Base-by-base conservation (phyloP, 1,284 basidiomycete species). In the Pyrrhoderma lamaoense region DNA sequence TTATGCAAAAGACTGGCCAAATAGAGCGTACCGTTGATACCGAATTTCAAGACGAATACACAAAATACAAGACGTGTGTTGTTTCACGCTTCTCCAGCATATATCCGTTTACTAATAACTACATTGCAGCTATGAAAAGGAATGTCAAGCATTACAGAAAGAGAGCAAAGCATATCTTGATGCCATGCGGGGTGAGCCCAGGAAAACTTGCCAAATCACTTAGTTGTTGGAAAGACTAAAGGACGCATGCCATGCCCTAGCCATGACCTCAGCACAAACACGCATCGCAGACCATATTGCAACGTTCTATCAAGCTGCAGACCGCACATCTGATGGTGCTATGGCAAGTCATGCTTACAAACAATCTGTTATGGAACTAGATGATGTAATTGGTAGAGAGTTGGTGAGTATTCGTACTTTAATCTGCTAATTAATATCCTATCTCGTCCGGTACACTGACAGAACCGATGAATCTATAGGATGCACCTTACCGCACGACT, bases 311-410 rank as follows among this genome's bases (percentile, higher is more conserved):
- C 82, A 82, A 37, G 87, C 89, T 27, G 77, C 88, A 9, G 91
- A 93, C 73, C 76, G 80, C 56, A 72, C 80, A 23, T 92, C 89
- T 18, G 92, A 94, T 59, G 89, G 93, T 23, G 95, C 96, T 11
- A 97, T 99, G 89, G 90, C 94, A 1, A 91, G 90, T 1, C 93
- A 97, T 64, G 88, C 95, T 2, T 99, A 99, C 75, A 94, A 93
- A 64, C 80, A 92, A 34, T 89, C 93, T 0, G 89, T 96, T 3
- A 93, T 97, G 59, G 96, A 99, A 60, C 72, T 99, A 37, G 96
- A 99, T 62, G 77, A 80, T 2, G 85, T 85, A 36, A 85, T 95
- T 34, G 80, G 82, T 18, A 72, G 91, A 54, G 94, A 98, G 66
- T 74, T 99, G 53, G 92, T 93, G 58, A 52, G 83, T 65, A 13